Evolutionary conservation across 306 rosid genomes (phyloP).

Genomic region (Vicia sativa): DNA sequence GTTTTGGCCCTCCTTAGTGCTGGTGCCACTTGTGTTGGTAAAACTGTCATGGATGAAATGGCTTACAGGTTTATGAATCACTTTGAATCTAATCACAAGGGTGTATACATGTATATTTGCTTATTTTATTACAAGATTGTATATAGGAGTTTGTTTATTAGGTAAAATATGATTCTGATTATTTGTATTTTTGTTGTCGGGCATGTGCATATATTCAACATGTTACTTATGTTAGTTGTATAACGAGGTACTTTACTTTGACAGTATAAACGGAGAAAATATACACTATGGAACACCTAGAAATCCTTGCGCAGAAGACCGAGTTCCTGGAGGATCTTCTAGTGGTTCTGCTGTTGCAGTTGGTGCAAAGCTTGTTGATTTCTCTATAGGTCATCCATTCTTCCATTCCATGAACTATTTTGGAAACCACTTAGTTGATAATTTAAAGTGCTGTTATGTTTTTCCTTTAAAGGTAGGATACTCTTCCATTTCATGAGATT

Average conservation of each 20-base stretch:
- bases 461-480: constrained; percentile 45
- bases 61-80: constrained; percentile 65
- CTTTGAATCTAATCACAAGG: neutral
- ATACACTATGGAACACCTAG: constrained; percentile 55
- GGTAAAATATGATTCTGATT: constrained; percentile 11
- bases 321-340: constrained; percentile 63
- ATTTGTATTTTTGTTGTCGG: constrained; percentile 4
- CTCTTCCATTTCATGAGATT: constrained; percentile 20
- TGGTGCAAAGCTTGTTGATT: constrained; percentile 84
- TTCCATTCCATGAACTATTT: constrained; percentile 31
- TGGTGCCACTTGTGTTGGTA: constrained; percentile 87
- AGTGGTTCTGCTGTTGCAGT: constrained; percentile 75
- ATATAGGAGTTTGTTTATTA: neutral
- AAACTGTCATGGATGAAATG: constrained; percentile 95
- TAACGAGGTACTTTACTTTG: constrained; percentile 23
- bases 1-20: constrained; percentile 58
- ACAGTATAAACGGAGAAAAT: constrained; percentile 58
- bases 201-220: constrained; percentile 20
- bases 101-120: neutral
- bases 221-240: constrained; percentile 8
- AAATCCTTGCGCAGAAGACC: constrained; percentile 55
- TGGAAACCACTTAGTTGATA: constrained; percentile 13
- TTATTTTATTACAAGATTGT: neutral
- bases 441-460: constrained; percentile 5
- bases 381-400: constrained; percentile 66